Evolutionary conservation across 441 rosid species (phyloP).

Genomic region (Isatis lusitanica): DNA sequence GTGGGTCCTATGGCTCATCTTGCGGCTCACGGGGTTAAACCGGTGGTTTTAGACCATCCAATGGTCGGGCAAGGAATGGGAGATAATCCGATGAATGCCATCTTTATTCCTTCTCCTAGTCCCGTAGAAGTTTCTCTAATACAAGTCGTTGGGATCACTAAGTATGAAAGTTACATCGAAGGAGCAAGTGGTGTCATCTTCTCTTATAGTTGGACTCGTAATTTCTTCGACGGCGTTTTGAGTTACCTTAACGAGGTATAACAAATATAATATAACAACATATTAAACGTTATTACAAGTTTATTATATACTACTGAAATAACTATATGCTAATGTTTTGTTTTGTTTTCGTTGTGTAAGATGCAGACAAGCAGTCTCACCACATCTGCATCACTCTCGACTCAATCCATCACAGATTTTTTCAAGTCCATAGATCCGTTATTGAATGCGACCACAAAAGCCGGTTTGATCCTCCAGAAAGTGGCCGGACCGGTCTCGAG

Average conservation of each 20-base stretch:
- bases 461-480: constrained; percentile 52
- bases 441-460: constrained; percentile 37
- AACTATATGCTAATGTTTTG: not conserved
- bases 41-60: constrained; percentile 44
- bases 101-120: constrained; percentile 47
- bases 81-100: constrained; percentile 59
- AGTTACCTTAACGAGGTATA: constrained; percentile 37
- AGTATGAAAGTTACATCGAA: constrained; percentile 49
- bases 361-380: constrained; percentile 22
- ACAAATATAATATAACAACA: not conserved
- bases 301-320: not conserved
- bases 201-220: constrained; percentile 38
- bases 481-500: constrained; percentile 47
- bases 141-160: constrained; percentile 58
- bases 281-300: not conserved
- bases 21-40: constrained; percentile 38
- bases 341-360: constrained; percentile 11
- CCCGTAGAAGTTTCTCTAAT: constrained; percentile 58
- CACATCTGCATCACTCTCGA: constrained; percentile 22
- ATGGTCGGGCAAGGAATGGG: constrained; percentile 59
- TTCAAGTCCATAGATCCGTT: constrained; percentile 30
- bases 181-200: constrained; percentile 49
- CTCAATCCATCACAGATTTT: constrained; percentile 33
- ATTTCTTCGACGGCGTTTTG: constrained; percentile 19
- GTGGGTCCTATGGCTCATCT: constrained; percentile 50